A percentile compares a stretch with the other conserved stretches of the same genome.
These are phyloP conservation scores for Fraxinus latifolia DNA, from an alignment of 305 asterid species.

Conservation along the genomic window DNA sequence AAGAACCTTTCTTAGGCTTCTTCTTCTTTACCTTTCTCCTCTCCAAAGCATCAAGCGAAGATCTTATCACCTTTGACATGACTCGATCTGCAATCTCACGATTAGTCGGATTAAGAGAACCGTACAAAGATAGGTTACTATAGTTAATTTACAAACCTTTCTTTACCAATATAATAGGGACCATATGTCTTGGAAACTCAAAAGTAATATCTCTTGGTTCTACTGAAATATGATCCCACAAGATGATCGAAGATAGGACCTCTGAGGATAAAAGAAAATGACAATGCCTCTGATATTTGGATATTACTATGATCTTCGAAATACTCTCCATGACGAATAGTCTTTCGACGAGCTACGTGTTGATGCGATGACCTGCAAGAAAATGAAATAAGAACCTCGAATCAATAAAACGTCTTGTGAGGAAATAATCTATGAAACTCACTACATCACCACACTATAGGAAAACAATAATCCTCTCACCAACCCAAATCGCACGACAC, in stretches of 20 bases:
- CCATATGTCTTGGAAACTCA: background rate
- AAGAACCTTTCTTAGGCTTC: background rate
- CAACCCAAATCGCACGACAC: background rate
- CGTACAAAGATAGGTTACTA: no score
- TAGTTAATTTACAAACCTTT: background rate
- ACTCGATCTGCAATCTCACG: no score
- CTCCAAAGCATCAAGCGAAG: background rate
- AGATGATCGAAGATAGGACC: background rate
- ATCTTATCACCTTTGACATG: background rate
- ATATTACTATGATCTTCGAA: background rate
- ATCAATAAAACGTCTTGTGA: no score
- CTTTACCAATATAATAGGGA: background rate
- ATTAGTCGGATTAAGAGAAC: no score
- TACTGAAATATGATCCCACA: background rate
- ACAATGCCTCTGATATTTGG: no score
- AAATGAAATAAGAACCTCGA: background rate
- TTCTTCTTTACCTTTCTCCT: no score
- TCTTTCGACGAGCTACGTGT: background rate
- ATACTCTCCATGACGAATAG: background rate
- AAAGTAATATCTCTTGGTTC: no score
- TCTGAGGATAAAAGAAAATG: background rate
- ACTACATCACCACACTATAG: background rate
- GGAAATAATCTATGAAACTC: background rate
- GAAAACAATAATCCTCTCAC: background rate
- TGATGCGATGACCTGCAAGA: background rate